Evolutionary conservation across 2,329 filamentous ascomycete genomes (phyloP).

Genomic region (Penicillium verrucosum): DNA sequence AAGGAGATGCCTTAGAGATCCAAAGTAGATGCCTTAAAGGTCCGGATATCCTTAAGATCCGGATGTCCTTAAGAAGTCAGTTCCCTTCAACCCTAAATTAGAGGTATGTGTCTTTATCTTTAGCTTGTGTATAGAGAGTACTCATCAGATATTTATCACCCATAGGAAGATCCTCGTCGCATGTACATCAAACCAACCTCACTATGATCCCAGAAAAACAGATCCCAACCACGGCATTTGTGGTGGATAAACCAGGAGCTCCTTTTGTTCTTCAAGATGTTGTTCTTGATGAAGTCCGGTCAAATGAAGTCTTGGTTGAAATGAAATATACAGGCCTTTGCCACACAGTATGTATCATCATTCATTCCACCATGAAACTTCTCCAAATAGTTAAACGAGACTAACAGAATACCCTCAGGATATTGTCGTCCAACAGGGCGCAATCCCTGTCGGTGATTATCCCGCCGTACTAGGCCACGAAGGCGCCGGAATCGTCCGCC

Average conservation of each 20-base stretch:
- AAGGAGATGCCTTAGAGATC: background rate
- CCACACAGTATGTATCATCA: constrained; percentile 23
- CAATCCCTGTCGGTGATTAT: constrained; percentile 24
- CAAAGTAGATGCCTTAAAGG: background rate
- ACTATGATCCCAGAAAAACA: constrained; percentile 19
- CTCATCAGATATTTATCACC: background rate
- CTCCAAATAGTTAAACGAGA: background rate
- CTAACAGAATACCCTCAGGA: constrained; percentile 16
- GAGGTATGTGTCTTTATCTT: background rate
- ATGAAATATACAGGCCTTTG: constrained; percentile 39
- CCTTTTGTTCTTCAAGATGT: constrained; percentile 27
- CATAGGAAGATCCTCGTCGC: background rate
- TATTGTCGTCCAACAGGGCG: constrained; percentile 27
- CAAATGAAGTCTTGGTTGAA: constrained; percentile 34
- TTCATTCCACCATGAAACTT: background rate
- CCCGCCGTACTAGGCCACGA: constrained; percentile 30
- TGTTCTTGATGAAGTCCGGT: constrained; percentile 25
- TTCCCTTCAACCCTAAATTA: background rate
- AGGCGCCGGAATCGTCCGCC: constrained; percentile 28
- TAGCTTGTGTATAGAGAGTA: background rate
- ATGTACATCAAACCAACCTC: background rate
- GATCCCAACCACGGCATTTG: constrained; percentile 21
- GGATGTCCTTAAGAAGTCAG: background rate
- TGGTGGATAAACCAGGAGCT: constrained; percentile 16
- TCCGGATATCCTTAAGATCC: background rate